Conservation (phyloP, 2,329 filamentous ascomycete genomes). For the Cephalotrichum gorgonifer region DNA sequence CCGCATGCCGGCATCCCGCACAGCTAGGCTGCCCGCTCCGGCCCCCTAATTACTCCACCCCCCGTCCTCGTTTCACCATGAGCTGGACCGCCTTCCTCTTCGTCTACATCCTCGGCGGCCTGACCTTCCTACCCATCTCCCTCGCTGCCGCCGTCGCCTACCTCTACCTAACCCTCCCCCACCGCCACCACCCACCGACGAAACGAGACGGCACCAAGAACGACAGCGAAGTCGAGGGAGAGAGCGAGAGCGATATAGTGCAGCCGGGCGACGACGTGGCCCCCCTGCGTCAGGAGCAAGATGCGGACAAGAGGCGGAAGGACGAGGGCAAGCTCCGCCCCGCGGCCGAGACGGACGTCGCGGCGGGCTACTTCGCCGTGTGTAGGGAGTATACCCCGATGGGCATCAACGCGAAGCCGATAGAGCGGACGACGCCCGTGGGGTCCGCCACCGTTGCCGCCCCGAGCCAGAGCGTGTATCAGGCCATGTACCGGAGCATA, state of each 20-base stretch:
- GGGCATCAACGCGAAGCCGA: constrained; percentile 85
- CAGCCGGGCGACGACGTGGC: constrained; percentile 55
- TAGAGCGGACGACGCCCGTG: constrained; percentile 72
- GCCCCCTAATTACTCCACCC: not conserved
- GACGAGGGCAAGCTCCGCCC: constrained; percentile 49
- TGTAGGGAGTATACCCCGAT: constrained; percentile 87
- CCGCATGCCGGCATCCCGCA: not conserved
- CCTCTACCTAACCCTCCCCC: constrained; percentile 59
- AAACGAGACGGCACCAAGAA: constrained; percentile 13
- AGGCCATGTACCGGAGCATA: constrained; percentile 94
- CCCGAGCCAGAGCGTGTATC: constrained; percentile 89
- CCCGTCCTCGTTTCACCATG: constrained; percentile 31
- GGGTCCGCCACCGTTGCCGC: constrained; percentile 64
- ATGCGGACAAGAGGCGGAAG: constrained; percentile 22
- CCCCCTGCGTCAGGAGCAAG: constrained; percentile 51
- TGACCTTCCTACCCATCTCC: constrained; percentile 76
- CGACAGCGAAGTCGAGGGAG: constrained; percentile 20
- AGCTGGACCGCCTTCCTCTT: constrained; percentile 49
- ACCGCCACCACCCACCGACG: constrained; percentile 20
- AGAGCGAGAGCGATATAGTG: constrained; percentile 31
- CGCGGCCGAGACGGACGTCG: constrained; percentile 62
- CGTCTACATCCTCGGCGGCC: constrained; percentile 73
- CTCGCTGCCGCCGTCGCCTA: constrained; percentile 51
- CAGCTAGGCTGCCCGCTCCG: not conserved
- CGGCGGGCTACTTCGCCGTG: constrained; percentile 90